phyloP scores from a whole-genome alignment of 345 rosid genomes.

The Corymbia maculata region DNA sequence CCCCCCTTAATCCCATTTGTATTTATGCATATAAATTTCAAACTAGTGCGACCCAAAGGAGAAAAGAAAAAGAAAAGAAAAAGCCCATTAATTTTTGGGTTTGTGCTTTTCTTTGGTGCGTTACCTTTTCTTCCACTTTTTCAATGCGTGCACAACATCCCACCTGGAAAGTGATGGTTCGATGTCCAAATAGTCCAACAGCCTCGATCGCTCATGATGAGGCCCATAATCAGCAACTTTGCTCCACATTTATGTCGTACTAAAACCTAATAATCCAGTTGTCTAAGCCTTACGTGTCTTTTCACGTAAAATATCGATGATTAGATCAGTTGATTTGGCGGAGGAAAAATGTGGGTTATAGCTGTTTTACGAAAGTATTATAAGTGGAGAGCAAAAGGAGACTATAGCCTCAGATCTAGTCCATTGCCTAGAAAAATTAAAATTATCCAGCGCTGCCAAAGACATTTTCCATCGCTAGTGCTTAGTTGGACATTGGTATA shows the following conservation, averaged over 20 bases:
- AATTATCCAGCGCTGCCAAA: neutral
- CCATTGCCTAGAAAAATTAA: neutral
- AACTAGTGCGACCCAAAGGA: neutral
- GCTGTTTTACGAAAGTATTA: neutral
- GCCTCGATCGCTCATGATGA: slow-evolving; percentile 13
- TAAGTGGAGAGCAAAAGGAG: neutral
- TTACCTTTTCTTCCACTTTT: neutral
- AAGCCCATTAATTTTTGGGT: neutral
- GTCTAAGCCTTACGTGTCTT: neutral
- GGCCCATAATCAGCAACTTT: slow-evolving; percentile 16
- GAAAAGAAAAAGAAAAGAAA: neutral
- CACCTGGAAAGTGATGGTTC: neutral
- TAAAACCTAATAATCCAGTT: neutral
- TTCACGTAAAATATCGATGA: neutral
- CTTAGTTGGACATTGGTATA: neutral
- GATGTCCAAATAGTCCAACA: neutral
- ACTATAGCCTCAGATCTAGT: neutral
- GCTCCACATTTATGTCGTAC: neutral
- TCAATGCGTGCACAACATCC: neutral
- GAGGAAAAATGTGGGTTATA: neutral
- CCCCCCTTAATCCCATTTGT: neutral
- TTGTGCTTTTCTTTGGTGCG: neutral
- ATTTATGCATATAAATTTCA: neutral
- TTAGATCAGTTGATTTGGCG: neutral
- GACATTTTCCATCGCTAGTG: neutral